Evolutionary conservation across 2,329 filamentous ascomycete genomes (phyloP).

Genomic region (Colletotrichum navitas): DNA sequence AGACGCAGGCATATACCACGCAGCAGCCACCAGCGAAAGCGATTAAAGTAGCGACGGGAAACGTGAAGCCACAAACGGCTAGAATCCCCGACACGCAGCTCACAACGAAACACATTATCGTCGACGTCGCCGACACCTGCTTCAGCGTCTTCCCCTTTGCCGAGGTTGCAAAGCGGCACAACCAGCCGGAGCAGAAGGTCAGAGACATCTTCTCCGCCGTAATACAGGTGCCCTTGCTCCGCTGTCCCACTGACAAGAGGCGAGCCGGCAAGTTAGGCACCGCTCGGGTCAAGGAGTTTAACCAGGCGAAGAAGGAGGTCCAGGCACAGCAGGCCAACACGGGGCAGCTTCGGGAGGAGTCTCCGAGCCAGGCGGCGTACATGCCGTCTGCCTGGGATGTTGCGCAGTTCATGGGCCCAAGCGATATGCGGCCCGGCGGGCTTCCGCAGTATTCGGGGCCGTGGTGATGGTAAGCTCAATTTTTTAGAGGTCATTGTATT

Average conservation of each 20-base stretch:
- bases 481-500: neutral
- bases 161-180: constrained; percentile 60
- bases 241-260: constrained; percentile 59
- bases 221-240: constrained; percentile 61
- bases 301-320: constrained; percentile 55
- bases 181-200: constrained; percentile 57
- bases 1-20: constrained; percentile 8
- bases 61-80: neutral
- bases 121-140: constrained; percentile 63
- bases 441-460: constrained; percentile 32
- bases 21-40: neutral
- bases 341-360: constrained; percentile 14
- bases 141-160: constrained; percentile 61
- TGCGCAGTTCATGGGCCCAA: constrained; percentile 39
- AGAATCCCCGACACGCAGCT: constrained; percentile 44
- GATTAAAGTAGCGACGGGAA: neutral
- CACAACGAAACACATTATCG: constrained; percentile 57
- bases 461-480: constrained; percentile 16
- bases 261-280: constrained; percentile 57
- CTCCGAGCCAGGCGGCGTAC: constrained; percentile 20
- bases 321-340: constrained; percentile 24
- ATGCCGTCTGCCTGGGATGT: constrained; percentile 37
- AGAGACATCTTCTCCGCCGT: constrained; percentile 62
- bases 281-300: constrained; percentile 58
- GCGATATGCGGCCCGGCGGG: constrained; percentile 22